Conservation (phyloP, 2,329 filamentous ascomycete species). For the Tolypocladium sp. region DNA sequence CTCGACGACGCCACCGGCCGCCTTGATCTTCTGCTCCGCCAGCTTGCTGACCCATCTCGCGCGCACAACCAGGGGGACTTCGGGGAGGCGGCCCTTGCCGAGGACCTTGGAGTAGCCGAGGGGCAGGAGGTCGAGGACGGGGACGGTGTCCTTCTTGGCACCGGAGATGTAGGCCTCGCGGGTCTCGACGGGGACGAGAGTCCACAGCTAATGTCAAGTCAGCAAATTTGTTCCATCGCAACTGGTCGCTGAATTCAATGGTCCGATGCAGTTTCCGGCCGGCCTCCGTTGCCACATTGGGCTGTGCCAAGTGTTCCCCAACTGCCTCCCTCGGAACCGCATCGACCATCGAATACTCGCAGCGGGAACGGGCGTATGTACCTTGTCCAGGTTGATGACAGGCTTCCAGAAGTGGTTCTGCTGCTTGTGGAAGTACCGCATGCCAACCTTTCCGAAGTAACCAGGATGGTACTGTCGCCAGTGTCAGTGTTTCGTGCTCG, state of each 20-base stretch:
- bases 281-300: not conserved
- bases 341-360: not conserved
- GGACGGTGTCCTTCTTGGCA: slow-evolving; percentile 79
- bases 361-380: slow-evolving; percentile 26
- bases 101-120: slow-evolving; percentile 98
- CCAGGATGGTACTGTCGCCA: slow-evolving; percentile 75
- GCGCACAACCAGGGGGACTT: slow-evolving; percentile 88
- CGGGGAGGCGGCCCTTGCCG: slow-evolving; percentile 92
- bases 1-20: slow-evolving; percentile 92
- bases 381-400: slow-evolving; percentile 97
- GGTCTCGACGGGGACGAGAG: slow-evolving; percentile 84
- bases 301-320: not conserved
- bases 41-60: slow-evolving; percentile 92
- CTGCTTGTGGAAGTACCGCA: slow-evolving; percentile 95
- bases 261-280: not conserved
- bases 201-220: slow-evolving; percentile 64
- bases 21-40: slow-evolving; percentile 98
- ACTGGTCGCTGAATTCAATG: not conserved
- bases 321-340: not conserved
- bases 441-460: slow-evolving; percentile 98
- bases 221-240: slow-evolving; percentile 9
- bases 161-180: slow-evolving; percentile 84
- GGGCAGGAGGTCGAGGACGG: slow-evolving; percentile 94
- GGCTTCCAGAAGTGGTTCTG: slow-evolving; percentile 98
- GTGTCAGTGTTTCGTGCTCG: slow-evolving; percentile 15